Percentiles rank a stretch among this genome's conserved stretches.
Evolutionary conservation across 208 protist species (phyloP).

Genomic region (Leishmania major): DNA sequence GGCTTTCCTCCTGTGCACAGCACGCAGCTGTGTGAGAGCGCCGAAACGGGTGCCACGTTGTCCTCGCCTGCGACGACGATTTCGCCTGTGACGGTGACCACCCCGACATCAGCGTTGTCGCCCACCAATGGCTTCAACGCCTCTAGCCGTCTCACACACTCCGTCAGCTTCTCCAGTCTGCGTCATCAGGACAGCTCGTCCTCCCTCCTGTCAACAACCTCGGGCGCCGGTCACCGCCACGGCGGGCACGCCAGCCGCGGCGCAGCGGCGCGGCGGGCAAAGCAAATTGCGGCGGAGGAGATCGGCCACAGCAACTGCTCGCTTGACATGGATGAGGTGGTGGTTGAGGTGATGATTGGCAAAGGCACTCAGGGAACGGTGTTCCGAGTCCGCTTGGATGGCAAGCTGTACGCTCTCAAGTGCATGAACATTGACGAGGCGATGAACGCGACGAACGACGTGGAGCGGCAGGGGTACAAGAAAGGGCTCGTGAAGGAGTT

Average conservation of each 20-base stretch:
- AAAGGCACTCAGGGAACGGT: constrained; percentile 83
- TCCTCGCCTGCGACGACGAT: background rate
- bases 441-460: constrained; percentile 66
- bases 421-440: constrained; percentile 79
- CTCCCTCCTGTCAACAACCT: constrained; percentile 29
- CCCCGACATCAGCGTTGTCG: constrained; percentile 10
- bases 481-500: constrained; percentile 87
- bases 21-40: background rate
- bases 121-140: constrained; percentile 5
- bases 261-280: constrained; percentile 21
- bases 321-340: constrained; percentile 75
- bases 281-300: constrained; percentile 52
- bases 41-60: background rate
- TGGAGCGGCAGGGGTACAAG: constrained; percentile 85
- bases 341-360: constrained; percentile 66
- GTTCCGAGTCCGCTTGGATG: constrained; percentile 69
- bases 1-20: background rate
- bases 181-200: constrained; percentile 33
- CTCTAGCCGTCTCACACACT: constrained; percentile 3
- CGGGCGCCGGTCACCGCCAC: constrained; percentile 16
- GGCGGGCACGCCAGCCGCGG: constrained; percentile 4
- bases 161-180: constrained; percentile 17
- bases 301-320: constrained; percentile 77
- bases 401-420: constrained; percentile 86
- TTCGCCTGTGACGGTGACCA: background rate